phyloP scores from a whole-genome alignment of 768 basidiomycete genomes.

The Gymnopilus junonius region DNA sequence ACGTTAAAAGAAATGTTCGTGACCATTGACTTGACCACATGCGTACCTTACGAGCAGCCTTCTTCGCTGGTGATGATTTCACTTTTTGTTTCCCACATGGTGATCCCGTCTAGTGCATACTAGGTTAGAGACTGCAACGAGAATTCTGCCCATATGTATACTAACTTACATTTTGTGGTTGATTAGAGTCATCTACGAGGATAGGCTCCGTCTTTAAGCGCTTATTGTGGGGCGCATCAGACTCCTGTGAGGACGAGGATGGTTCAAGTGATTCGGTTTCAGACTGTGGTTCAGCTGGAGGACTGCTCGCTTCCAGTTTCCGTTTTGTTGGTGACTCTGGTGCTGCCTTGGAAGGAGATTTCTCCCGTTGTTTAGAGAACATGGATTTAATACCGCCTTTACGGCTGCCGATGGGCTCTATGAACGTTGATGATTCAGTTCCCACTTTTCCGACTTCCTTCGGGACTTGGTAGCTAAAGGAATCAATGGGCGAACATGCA shows the following conservation, averaged over 20 bases:
- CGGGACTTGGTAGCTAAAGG: conserved; percentile 80
- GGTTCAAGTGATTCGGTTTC: not conserved
- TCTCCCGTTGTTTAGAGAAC: conserved; percentile 66
- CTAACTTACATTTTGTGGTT: conserved; percentile 5
- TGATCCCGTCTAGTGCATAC: not conserved
- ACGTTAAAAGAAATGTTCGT: not conserved
- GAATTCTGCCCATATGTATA: not conserved
- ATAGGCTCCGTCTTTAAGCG: not conserved
- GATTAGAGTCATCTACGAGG: conserved; percentile 8
- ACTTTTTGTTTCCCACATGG: not conserved
- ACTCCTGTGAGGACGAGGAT: not conserved
- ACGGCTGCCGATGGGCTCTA: conserved; percentile 76
- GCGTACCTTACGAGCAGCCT: not conserved
- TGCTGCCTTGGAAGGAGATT: not conserved
- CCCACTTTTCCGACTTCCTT: conserved; percentile 92
- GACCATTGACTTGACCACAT: no score
- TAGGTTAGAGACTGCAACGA: not conserved
- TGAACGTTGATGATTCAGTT: conserved; percentile 78
- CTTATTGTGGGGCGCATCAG: not conserved
- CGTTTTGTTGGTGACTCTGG: conserved; percentile 2
- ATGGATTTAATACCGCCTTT: conserved; percentile 88
- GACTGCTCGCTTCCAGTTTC: not conserved
- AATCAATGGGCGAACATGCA: not conserved
- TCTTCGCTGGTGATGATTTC: conserved; percentile 11
- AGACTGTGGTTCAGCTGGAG: not conserved